phyloP scores from a whole-genome alignment of 2,329 filamentous ascomycete species.

The Penicillium sumatraense region DNA sequence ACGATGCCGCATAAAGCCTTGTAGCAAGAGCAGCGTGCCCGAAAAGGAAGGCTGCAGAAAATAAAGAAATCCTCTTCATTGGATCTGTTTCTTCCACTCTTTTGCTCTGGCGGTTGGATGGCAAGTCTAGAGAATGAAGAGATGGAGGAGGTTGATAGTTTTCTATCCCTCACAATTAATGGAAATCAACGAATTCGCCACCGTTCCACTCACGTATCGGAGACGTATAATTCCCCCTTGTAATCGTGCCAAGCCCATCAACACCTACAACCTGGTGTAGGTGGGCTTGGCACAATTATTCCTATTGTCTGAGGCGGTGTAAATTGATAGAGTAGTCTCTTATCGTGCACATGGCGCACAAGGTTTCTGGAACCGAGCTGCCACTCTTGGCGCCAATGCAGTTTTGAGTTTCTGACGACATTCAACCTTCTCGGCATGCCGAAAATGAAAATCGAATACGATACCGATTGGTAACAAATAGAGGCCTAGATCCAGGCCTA shows the following conservation, averaged over 20 bases:
- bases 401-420: not conserved
- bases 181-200: not conserved
- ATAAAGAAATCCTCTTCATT: no score
- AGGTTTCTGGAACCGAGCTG: not conserved
- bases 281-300: no score
- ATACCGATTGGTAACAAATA: not conserved
- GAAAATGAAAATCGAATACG: not conserved
- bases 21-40: slow-evolving; percentile 1
- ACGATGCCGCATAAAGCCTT: slow-evolving; percentile 40
- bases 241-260: no score
- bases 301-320: not conserved
- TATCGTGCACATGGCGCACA: not conserved
- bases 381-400: slow-evolving; percentile 6
- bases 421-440: slow-evolving; percentile 5
- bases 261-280: no score
- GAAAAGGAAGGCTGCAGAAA: not conserved
- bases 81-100: not conserved
- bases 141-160: not conserved
- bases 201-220: not conserved
- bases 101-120: not conserved
- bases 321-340: not conserved
- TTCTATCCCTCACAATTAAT: not conserved
- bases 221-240: not conserved
- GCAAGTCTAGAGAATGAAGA: not conserved
- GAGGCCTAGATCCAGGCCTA: not conserved